Evolutionary conservation across 768 basidiomycete genomes (phyloP).

Genomic region (Rhizopogon roseolus): DNA sequence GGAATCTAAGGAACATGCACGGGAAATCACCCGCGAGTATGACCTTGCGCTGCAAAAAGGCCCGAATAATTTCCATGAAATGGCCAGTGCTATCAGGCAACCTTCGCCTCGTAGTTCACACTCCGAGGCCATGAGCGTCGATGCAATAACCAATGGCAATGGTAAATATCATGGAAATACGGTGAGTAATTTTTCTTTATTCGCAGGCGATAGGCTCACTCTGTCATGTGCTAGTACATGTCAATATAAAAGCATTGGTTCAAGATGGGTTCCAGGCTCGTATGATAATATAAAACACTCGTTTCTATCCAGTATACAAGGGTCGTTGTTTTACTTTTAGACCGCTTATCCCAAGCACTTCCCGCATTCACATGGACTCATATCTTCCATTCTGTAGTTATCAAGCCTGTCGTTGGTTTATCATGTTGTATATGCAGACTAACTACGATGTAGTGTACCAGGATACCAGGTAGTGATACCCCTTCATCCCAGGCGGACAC

Average conservation of each 20-base stretch:
- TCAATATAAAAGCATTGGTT: constrained; percentile 9
- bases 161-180: constrained; percentile 17
- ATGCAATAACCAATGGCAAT: constrained; percentile 12
- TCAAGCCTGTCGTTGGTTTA: not conserved
- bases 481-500: constrained; percentile 57
- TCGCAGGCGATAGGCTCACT: not conserved
- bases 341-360: not conserved
- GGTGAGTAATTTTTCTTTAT: constrained; percentile 5
- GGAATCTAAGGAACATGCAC: constrained; percentile 75
- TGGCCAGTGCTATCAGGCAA: constrained; percentile 31
- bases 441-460: not conserved
- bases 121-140: constrained; percentile 8
- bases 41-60: constrained; percentile 36
- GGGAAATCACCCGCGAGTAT: constrained; percentile 52
- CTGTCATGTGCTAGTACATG: constrained; percentile 16
- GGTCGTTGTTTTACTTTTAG: not conserved
- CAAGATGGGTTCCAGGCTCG: constrained; percentile 18
- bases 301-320: not conserved
- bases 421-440: constrained; percentile 2
- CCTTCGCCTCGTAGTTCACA: constrained; percentile 10
- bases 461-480: not conserved
- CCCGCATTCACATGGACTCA: constrained; percentile 3
- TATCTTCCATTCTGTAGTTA: constrained; percentile 1
- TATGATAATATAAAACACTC: constrained; percentile 10
- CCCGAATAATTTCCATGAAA: constrained; percentile 33